These are phyloP conservation scores for Laguncularia racemosa DNA, from an alignment of 345 rosid genomes.

Conservation along the genomic window DNA sequence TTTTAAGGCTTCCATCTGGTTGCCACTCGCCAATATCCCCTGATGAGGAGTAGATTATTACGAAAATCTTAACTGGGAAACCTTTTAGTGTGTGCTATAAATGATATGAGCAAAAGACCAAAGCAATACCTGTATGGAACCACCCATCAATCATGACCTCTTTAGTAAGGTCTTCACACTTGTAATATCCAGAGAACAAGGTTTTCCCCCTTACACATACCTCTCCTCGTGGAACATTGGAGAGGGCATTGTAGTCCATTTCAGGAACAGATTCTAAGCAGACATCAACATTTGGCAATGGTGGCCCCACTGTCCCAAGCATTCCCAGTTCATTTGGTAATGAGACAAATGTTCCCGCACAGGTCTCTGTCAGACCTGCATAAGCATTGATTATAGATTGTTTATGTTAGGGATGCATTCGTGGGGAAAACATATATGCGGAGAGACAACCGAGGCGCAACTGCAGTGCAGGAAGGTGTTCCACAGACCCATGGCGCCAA, in stretches of 20 bases:
- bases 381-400: not conserved
- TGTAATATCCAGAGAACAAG: constrained; percentile 82
- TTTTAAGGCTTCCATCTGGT: constrained; percentile 89
- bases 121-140: constrained; percentile 78
- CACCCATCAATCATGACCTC: constrained; percentile 88
- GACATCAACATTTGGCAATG: constrained; percentile 89
- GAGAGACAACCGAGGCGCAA: too few relatives aligned
- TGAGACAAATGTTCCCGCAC: constrained; percentile 89
- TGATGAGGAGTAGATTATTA: constrained; percentile 14
- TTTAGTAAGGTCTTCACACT: constrained; percentile 78
- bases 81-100: too few relatives aligned
- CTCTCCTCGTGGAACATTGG: constrained; percentile 78
- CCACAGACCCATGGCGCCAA: too few relatives aligned
- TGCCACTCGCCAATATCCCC: constrained; percentile 99
- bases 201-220: constrained; percentile 71
- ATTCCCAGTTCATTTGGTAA: constrained; percentile 67
- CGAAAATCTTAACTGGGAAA: too few relatives aligned
- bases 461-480: too few relatives aligned
- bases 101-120: too few relatives aligned
- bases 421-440: too few relatives aligned
- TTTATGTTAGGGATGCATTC: too few relatives aligned
- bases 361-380: constrained; percentile 89
- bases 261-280: constrained; percentile 93
- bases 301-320: constrained; percentile 97
- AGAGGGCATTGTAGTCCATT: constrained; percentile 87